Evolutionary conservation across 371 early-diverging fungal species (phyloP).

Genomic region (Mucor saturninus): DNA sequence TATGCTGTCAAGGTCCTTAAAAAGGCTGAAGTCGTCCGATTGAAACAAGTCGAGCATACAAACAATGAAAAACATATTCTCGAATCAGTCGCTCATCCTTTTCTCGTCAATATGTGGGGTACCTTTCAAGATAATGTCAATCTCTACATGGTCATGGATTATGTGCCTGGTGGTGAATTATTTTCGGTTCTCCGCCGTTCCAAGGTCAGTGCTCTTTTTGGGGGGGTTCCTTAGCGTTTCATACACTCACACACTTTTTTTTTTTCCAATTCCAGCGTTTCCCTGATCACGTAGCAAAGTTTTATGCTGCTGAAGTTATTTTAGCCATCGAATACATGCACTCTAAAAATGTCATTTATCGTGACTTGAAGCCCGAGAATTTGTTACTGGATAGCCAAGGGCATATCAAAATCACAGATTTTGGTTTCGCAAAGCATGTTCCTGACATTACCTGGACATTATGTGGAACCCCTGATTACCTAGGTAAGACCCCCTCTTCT

Average conservation of each 20-base stretch:
- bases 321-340: constrained; percentile 90
- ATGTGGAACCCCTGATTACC: constrained; percentile 99
- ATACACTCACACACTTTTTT: neutral
- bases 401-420: constrained; percentile 98
- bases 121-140: constrained; percentile 90
- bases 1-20: constrained; percentile 98
- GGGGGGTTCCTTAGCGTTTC: no score
- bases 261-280: constrained; percentile 75
- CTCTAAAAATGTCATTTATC: constrained; percentile 87
- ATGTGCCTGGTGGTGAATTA: constrained; percentile 94
- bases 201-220: constrained; percentile 47
- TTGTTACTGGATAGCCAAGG: constrained; percentile 85
- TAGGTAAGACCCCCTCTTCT: constrained; percentile 39
- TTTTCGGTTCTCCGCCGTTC: constrained; percentile 81
- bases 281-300: constrained; percentile 87
- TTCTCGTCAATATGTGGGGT: constrained; percentile 92
- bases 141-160: constrained; percentile 97
- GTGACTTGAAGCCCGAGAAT: constrained; percentile 96
- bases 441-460: constrained; percentile 96
- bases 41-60: constrained; percentile 98
- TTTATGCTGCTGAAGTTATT: constrained; percentile 80
- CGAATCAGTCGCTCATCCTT: constrained; percentile 87
- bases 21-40: constrained; percentile 91
- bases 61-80: constrained; percentile 96
- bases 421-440: constrained; percentile 97